Conservation (phyloP, 2,329 filamentous ascomycete species). For the Torrubiellomyces zombiae region DNA sequence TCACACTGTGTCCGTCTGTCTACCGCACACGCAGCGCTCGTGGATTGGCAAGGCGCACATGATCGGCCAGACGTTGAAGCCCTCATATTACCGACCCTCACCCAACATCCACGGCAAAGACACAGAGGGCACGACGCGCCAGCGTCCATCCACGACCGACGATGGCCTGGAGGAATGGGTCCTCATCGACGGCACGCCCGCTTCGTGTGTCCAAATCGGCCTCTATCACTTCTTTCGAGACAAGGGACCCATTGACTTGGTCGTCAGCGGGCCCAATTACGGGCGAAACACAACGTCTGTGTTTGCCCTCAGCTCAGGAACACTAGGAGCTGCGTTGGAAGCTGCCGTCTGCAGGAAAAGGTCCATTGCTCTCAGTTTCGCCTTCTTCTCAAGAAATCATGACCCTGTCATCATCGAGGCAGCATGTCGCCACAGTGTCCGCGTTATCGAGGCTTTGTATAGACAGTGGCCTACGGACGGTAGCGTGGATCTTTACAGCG, state of each 20-base stretch:
- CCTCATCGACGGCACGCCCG: conserved; percentile 65
- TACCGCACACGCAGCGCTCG: conserved; percentile 81
- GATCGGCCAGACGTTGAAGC: conserved; percentile 74
- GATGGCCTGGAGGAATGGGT: conserved; percentile 64
- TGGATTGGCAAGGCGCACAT: conserved; percentile 99
- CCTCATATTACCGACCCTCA: conserved; percentile 62
- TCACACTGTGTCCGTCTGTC: conserved; percentile 77
- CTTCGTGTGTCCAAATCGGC: conserved; percentile 68
- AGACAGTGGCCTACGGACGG: conserved; percentile 52
- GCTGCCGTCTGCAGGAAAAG: conserved; percentile 53
- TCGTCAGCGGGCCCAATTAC: conserved; percentile 70
- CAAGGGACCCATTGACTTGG: conserved; percentile 55
- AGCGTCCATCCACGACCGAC: conserved; percentile 33
- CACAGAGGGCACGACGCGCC: conserved; percentile 48
- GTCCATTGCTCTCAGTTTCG: conserved; percentile 74
- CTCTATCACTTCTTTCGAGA: conserved; percentile 65
- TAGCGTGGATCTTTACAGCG: conserved; percentile 67
- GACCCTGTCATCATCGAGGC: conserved; percentile 65
- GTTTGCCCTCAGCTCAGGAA: conserved; percentile 63
- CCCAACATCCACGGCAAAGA: conserved; percentile 21
- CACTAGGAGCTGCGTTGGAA: conserved; percentile 61
- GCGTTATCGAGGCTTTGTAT: conserved; percentile 63
- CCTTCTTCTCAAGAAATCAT: conserved; percentile 75
- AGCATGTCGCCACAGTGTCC: conserved; percentile 57
- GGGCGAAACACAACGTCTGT: conserved; percentile 68